Base-by-base conservation (phyloP, 306 rosid genomes). In the Vigna radiata region DNA sequence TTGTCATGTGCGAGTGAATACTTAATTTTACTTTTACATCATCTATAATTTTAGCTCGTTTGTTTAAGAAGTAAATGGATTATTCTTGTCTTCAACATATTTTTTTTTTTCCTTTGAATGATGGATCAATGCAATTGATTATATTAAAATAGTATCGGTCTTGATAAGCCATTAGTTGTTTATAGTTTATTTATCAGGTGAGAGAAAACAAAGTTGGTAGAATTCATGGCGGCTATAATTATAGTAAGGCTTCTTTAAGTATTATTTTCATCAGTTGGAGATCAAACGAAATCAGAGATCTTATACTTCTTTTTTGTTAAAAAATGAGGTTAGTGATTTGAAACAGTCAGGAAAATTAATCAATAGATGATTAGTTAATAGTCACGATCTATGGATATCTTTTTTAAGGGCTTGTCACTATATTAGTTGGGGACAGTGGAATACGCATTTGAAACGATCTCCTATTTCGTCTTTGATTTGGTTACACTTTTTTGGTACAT, bases 21-120 rank as follows among this genome's bases (percentile, higher is more conserved):
- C 36, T 78, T 79, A 33, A 48, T 68, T 68, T n/a, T 7, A 49
- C 46, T 84, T 59, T 52, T 61, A 73, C 65, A 33, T 72, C 63
- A 56, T 47, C 47, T 70, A 47, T 75, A 65, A 77, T 83, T 47
- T 82, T 87, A 84, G 83, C 69, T 29, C 47, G 85, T 67, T 44
- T 74, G 44, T 72, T 82, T 65, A 6, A 41, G 33, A 65, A 65
- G 16, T 66, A 66, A 41, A 19, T 12, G 36, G 9, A 43, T 16
- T 39, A 41, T 65, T 65, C 10, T 9, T 41, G 11, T 2, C 36
- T 14, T 66, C 13, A 66, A 19, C 7, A 66, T 43, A 19, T 11
- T 18, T 64, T 5, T 64, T 39, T 29, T 48, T 15, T 4, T n/a
- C n/a, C 27, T 17, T 64, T 36, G 16, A 63, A 8, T 16, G 14